Conservation (phyloP, 1,139 yeast species). For the Pneumocystis murina region DNA sequence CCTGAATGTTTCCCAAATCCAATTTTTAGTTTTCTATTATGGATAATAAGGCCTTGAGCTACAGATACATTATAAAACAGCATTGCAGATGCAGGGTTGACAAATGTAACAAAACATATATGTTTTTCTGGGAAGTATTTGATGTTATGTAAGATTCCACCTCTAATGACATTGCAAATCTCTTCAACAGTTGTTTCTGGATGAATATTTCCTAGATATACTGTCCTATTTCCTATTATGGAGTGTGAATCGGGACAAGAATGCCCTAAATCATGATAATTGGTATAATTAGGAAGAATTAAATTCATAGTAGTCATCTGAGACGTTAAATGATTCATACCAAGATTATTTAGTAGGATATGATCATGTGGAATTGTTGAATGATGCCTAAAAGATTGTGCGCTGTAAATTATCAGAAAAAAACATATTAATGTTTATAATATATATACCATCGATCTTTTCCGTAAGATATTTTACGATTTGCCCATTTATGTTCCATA, state of each 20-base stretch:
- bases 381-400: neutral
- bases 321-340: neutral
- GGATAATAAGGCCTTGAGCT: slow-evolving; percentile 65
- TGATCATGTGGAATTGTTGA: neutral
- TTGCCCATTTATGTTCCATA: slow-evolving; percentile 41
- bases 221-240: slow-evolving; percentile 80
- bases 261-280: neutral
- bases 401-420: neutral
- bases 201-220: slow-evolving; percentile 76
- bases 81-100: slow-evolving; percentile 85
- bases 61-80: slow-evolving; percentile 83
- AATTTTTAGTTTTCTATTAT: slow-evolving; percentile 64
- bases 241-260: slow-evolving; percentile 19
- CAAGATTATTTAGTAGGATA: neutral
- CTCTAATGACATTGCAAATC: slow-evolving; percentile 83
- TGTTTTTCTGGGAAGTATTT: slow-evolving; percentile 59
- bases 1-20: slow-evolving; percentile 98
- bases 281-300: neutral
- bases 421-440: neutral
- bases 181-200: slow-evolving; percentile 79
- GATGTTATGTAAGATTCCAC: slow-evolving; percentile 61
- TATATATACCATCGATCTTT: slow-evolving; percentile 52
- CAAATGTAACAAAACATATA: slow-evolving; percentile 82
- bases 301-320: neutral
- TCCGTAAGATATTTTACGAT: slow-evolving; percentile 65